phyloP scores from a whole-genome alignment of 371 early-diverging fungal species.

The Amoeboradix gromovi region DNA sequence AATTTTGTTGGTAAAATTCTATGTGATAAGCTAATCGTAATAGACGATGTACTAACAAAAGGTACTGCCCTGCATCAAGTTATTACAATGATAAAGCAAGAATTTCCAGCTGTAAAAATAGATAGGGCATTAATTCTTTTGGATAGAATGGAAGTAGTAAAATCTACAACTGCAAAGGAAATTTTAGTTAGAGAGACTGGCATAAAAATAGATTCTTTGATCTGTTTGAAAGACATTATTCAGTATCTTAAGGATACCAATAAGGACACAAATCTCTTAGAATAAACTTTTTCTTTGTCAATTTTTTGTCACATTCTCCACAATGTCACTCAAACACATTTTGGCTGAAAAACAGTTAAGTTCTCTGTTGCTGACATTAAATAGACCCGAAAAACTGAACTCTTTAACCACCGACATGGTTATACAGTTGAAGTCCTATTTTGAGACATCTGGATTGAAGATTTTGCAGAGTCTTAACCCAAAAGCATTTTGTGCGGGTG shows the following conservation, averaged over 20 bases:
- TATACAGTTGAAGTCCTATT: slow-evolving; percentile 48
- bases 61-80: slow-evolving; percentile 85
- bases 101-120: slow-evolving; percentile 5
- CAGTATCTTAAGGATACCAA: background rate
- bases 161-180: background rate
- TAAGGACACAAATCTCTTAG: too few relatives aligned
- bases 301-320: too few relatives aligned
- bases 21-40: slow-evolving; percentile 39
- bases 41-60: slow-evolving; percentile 93
- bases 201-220: background rate
- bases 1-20: slow-evolving; percentile 50
- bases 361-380: slow-evolving; percentile 26
- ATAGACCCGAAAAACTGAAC: slow-evolving; percentile 58
- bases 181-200: background rate
- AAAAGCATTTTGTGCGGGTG: slow-evolving; percentile 81
- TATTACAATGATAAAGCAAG: slow-evolving; percentile 35
- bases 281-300: too few relatives aligned
- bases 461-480: slow-evolving; percentile 34
- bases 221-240: background rate
- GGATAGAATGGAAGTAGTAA: background rate
- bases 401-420: slow-evolving; percentile 67
- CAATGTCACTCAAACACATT: too few relatives aligned
- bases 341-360: background rate
- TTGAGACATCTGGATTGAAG: slow-evolving; percentile 56
- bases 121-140: background rate